phyloP scores from a whole-genome alignment of 1,284 basidiomycete genomes.

The Ceratorhiza oryzae-sativae region DNA sequence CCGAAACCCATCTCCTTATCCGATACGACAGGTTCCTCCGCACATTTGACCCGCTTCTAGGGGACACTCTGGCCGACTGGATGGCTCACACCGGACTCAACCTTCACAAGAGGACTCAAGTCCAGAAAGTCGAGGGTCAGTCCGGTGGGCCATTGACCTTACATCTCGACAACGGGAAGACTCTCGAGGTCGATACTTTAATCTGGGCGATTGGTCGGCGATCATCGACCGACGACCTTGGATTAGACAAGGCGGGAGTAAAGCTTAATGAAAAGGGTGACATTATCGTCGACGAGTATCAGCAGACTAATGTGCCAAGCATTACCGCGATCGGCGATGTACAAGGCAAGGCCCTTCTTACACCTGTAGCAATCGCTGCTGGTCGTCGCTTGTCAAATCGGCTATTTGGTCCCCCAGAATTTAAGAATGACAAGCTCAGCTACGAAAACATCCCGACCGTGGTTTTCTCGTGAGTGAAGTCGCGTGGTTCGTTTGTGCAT shows the following conservation, averaged over 20 bases:
- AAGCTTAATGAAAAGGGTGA: constrained; percentile 80
- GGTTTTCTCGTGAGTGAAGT: constrained; percentile 82
- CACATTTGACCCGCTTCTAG: constrained; percentile 89
- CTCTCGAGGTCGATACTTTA: constrained; percentile 84
- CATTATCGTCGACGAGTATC: constrained; percentile 90
- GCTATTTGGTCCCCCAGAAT: constrained; percentile 85
- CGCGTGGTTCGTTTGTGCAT: not conserved
- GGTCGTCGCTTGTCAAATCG: constrained; percentile 89
- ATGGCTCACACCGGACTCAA: constrained; percentile 92
- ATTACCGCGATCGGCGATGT: constrained; percentile 93
- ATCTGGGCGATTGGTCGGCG: constrained; percentile 96
- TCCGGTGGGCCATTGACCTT: constrained; percentile 72
- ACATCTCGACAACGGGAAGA: constrained; percentile 72
- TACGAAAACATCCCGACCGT: constrained; percentile 94
- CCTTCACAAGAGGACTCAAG: constrained; percentile 80
- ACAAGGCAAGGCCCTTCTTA: constrained; percentile 88
- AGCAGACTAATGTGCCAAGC: constrained; percentile 76
- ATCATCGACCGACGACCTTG: constrained; percentile 79
- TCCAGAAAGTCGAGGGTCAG: constrained; percentile 79
- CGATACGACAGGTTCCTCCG: constrained; percentile 89
- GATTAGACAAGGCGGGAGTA: constrained; percentile 77
- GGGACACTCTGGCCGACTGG: constrained; percentile 90
- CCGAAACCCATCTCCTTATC: constrained; percentile 92
- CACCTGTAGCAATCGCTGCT: constrained; percentile 98
- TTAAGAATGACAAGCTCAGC: constrained; percentile 85